Base-by-base conservation (phyloP, 1,284 basidiomycete genomes). In the Porodaedalea pini region DNA sequence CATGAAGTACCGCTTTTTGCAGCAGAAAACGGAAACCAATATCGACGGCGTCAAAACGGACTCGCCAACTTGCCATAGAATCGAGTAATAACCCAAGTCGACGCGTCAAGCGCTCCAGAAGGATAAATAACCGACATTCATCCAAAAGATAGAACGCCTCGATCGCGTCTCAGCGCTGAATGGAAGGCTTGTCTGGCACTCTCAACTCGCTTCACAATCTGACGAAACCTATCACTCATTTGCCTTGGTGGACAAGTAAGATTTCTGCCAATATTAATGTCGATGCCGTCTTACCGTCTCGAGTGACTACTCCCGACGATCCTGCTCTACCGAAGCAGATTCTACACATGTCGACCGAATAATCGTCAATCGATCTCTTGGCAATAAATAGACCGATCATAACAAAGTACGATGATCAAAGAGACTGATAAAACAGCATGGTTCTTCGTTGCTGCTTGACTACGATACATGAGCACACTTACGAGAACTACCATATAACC, bases 401-500 rank as follows among this genome's bases (percentile, higher is more conserved):
- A n/a, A n/a, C n/a, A n/a, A n/a, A n/a, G n/a, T n/a, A n/a, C n/a
- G n/a, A n/a, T n/a, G n/a, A n/a, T n/a, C 45, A 31, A 47, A 4
- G 45, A 27, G 31, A 47, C 5, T 47, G 25, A n/a, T n/a, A n/a
- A n/a, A n/a, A n/a, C n/a, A 27, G 25, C 45, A 47, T 47, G 21
- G n/a, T 29, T 31, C 31, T 13, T 29, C 25, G 27, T 15, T 15
- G n/a, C 17, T 52, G 23, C 32, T 11, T 52, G 34, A 52, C 37
- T 52, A 52, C 51, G 36, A 17, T 41, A 29, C 36, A 41, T 52
- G 19, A 36, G 21, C 37, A 40, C 37, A 40, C 15, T n/a, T n/a
- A 52, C 23, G 37, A 52, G 49, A 52, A 52, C 17, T 21, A 43
- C 8, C 37, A n/a, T 25, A 15, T 17, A 17, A 19, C 51, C 44